These are phyloP conservation scores for Limnanthes douglasii DNA, from an alignment of 345 rosid species.

Conservation along the genomic window DNA sequence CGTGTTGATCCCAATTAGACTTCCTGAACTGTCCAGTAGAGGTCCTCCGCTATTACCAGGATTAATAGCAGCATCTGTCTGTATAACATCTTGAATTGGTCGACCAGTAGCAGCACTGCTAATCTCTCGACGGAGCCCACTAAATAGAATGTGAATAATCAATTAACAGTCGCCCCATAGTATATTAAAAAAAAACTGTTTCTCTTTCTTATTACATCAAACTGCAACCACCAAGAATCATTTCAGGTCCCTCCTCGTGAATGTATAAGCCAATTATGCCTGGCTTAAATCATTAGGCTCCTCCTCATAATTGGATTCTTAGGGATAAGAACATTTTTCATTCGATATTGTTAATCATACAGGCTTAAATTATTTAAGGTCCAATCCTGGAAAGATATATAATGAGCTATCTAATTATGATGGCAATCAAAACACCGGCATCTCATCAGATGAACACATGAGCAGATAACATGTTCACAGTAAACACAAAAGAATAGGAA, in stretches of 20 bases:
- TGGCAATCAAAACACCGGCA: background rate
- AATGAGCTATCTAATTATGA: background rate
- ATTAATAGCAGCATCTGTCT: constrained; percentile 96
- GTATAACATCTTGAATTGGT: constrained; percentile 97
- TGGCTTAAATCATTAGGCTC: no score
- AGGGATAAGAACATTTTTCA: no score
- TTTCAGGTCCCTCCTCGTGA: background rate
- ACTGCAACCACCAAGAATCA: no score
- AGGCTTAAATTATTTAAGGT: background rate
- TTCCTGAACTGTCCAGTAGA: constrained; percentile 90
- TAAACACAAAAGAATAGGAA: background rate
- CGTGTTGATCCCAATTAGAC: constrained; percentile 81
- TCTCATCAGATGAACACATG: background rate
- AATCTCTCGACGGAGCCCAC: constrained; percentile 92
- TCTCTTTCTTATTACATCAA: background rate
- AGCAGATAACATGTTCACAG: background rate
- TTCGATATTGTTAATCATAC: no score
- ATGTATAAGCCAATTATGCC: background rate
- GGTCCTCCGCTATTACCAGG: constrained; percentile 99
- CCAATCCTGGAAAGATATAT: background rate
- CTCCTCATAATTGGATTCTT: no score
- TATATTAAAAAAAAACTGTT: background rate
- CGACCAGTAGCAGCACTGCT: constrained; percentile 98
- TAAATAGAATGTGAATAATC: constrained; percentile 16
- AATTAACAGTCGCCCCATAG: no score